These are phyloP conservation scores for Pichia deserticola DNA, from an alignment of 805 yeast genomes.

Conservation along the genomic window DNA sequence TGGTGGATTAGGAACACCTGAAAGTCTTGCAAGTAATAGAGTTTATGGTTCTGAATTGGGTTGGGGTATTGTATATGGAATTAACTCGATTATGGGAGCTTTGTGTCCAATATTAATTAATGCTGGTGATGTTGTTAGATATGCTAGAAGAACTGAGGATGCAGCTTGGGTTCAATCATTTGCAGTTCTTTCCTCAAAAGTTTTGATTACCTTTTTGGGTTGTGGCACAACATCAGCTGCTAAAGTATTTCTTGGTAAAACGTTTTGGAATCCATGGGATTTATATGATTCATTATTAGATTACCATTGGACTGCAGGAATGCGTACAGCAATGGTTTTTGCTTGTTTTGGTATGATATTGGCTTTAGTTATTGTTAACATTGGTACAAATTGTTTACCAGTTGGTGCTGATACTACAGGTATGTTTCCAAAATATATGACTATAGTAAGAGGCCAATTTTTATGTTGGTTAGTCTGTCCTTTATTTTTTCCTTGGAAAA, in stretches of 20 bases:
- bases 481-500: slow-evolving; percentile 35
- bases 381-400: slow-evolving; percentile 33
- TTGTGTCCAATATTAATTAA: slow-evolving; percentile 22
- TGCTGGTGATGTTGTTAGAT: slow-evolving; percentile 23
- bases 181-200: slow-evolving; percentile 32
- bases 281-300: slow-evolving; percentile 32
- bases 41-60: slow-evolving; percentile 8
- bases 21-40: slow-evolving; percentile 11
- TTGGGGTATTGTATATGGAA: slow-evolving; percentile 11
- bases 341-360: slow-evolving; percentile 34
- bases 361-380: slow-evolving; percentile 33
- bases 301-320: slow-evolving; percentile 28
- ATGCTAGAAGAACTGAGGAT: slow-evolving; percentile 13
- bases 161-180: slow-evolving; percentile 21
- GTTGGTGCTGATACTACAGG: slow-evolving; percentile 47
- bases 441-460: slow-evolving; percentile 39
- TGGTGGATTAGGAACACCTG: slow-evolving; percentile 25
- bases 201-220: slow-evolving; percentile 30
- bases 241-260: slow-evolving; percentile 17
- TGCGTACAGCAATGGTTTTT: slow-evolving; percentile 45
- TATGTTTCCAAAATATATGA: slow-evolving; percentile 35
- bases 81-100: slow-evolving; percentile 18
- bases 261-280: slow-evolving; percentile 40
- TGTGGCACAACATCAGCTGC: slow-evolving; percentile 38
- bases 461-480: slow-evolving; percentile 29